Conservation (phyloP, 2,329 filamentous ascomycete species). For the Aspergillus sp. region DNA sequence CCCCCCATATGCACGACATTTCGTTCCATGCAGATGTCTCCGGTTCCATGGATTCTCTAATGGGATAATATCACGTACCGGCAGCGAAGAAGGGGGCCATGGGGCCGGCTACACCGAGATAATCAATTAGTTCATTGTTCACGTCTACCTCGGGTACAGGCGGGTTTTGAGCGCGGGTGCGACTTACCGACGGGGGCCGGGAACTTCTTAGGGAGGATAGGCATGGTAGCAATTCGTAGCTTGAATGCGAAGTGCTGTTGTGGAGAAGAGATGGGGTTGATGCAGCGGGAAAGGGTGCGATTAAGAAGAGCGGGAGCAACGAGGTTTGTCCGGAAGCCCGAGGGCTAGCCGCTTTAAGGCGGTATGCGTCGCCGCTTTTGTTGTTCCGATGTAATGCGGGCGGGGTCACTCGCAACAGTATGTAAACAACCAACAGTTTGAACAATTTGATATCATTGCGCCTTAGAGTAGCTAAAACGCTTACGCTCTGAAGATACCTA, state of each 20-base stretch:
- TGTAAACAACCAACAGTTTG: conserved; percentile 27
- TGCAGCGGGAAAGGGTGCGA: conserved; percentile 34
- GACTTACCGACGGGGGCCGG: conserved; percentile 75
- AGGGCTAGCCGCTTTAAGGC: conserved; percentile 32
- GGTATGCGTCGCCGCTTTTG: conserved; percentile 36
- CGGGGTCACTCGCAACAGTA: conserved; percentile 24
- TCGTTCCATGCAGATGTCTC: not conserved
- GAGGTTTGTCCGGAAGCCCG: conserved; percentile 44
- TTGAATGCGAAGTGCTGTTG: conserved; percentile 33
- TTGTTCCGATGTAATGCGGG: conserved; percentile 17
- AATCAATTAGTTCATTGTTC: conserved; percentile 37
- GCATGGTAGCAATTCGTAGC: conserved; percentile 64
- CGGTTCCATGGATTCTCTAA: not conserved
- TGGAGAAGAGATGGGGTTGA: conserved; percentile 28
- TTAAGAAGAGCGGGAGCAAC: conserved; percentile 40
- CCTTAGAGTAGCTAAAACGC: no score
- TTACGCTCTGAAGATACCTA: no score
- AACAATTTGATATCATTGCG: not conserved
- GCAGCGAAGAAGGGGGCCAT: conserved; percentile 93
- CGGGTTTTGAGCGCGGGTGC: no score
- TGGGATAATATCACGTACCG: conserved; percentile 66
- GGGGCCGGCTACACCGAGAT: conserved; percentile 70
- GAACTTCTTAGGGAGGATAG: conserved; percentile 84
- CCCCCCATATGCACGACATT: not conserved
- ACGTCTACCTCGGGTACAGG: not conserved